These are phyloP conservation scores for Zanthoxylum bungeanum DNA, from an alignment of 345 rosid genomes.

Conservation along the genomic window DNA sequence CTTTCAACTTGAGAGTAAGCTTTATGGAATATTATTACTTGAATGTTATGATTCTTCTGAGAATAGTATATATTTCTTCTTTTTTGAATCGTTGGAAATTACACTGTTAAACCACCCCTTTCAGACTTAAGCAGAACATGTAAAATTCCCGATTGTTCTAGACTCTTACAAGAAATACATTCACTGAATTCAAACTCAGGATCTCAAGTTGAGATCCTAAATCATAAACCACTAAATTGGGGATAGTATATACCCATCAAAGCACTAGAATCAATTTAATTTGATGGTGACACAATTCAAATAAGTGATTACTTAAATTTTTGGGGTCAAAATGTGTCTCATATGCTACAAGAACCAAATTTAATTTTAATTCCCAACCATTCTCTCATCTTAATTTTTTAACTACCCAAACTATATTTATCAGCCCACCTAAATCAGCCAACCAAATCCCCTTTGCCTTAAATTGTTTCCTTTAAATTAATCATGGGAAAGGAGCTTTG, in stretches of 20 bases:
- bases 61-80: too few relatives aligned
- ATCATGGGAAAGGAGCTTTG: too few relatives aligned
- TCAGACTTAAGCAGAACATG: too few relatives aligned
- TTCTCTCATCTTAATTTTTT: neutral
- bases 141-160: too few relatives aligned
- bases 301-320: neutral
- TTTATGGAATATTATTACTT: neutral
- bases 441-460: neutral
- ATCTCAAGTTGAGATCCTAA: too few relatives aligned
- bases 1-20: neutral
- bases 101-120: too few relatives aligned
- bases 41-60: neutral
- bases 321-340: neutral
- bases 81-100: too few relatives aligned
- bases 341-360: neutral
- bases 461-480: neutral
- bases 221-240: too few relatives aligned
- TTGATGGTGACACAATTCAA: neutral
- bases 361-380: too few relatives aligned
- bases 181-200: too few relatives aligned
- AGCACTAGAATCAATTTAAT: neutral
- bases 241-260: neutral
- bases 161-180: too few relatives aligned
- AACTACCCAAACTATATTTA: neutral
- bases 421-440: slow-evolving; percentile 1